Percentiles rank a stretch among this genome's conserved stretches.
These are phyloP conservation scores for Casuarina glauca DNA, from an alignment of 306 rosid species.

Conservation along the genomic window DNA sequence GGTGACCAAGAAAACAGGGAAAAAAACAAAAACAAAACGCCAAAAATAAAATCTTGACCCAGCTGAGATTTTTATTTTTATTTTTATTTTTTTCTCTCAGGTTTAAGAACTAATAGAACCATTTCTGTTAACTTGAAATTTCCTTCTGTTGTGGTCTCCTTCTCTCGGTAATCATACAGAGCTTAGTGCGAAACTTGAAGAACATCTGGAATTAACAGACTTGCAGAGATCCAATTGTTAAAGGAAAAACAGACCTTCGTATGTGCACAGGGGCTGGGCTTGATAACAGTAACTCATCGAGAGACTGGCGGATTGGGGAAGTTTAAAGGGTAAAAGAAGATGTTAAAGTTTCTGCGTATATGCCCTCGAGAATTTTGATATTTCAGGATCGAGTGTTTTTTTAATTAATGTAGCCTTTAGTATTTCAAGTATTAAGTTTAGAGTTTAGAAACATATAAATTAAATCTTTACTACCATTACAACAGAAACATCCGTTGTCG, in stretches of 20 bases:
- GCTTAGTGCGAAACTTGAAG: not conserved
- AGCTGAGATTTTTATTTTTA: not conserved
- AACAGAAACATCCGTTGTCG: constrained; percentile 57
- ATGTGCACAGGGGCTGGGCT: not conserved
- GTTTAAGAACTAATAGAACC: not conserved
- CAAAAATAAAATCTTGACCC: not conserved
- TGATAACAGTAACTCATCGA: no score
- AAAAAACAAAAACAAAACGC: not conserved
- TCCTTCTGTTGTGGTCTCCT: not conserved
- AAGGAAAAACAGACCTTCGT: not conserved
- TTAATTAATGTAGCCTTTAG: no score
- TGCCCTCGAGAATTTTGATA: not conserved
- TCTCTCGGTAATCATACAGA: not conserved
- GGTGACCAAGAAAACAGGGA: not conserved
- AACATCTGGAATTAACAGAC: not conserved
- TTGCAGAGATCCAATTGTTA: not conserved
- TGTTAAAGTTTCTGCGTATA: not conserved
- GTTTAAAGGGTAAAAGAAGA: not conserved
- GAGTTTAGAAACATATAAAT: no score
- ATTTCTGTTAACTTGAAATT: not conserved
- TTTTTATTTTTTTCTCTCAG: not conserved
- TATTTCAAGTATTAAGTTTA: no score
- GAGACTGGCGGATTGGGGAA: not conserved
- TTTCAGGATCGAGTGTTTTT: not conserved
- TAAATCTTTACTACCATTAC: rapidly evolving